Conservation (phyloP, 176 grass and related monocot genomes). For the Oryza officinalis region DNA sequence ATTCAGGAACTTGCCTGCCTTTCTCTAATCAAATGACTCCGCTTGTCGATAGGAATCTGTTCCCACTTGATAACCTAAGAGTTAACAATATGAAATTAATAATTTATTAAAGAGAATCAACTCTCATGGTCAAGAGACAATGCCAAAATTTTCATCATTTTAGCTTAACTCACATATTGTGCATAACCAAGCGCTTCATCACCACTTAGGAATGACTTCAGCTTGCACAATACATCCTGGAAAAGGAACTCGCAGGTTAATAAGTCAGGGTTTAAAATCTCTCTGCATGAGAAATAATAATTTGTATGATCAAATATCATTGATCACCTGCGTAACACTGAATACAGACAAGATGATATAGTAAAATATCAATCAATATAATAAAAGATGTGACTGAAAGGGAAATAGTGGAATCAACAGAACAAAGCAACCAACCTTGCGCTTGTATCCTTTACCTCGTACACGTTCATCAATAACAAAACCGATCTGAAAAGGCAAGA, state of each 20-base stretch:
- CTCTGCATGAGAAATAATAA: conserved; percentile 1
- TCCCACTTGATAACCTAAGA: conserved; percentile 96
- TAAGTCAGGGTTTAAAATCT: conserved; percentile 16
- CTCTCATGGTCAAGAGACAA: not conserved
- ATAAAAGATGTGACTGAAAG: conserved; percentile 9
- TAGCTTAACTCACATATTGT: conserved; percentile 71
- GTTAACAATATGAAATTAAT: conserved; percentile 5
- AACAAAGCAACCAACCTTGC: conserved; percentile 56
- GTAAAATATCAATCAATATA: conserved; percentile 1
- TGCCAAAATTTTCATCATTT: not conserved
- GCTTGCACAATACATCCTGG: conserved; percentile 77
- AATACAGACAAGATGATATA: conserved; percentile 7
- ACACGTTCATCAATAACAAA: conserved; percentile 95
- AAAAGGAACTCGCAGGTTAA: conserved; percentile 31
- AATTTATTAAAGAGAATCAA: conserved; percentile 5
- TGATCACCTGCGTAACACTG: not conserved
- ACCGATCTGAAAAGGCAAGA: conserved; percentile 56
- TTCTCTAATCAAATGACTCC: conserved; percentile 80
- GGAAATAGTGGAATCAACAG: not conserved
- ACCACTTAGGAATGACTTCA: conserved; percentile 74
- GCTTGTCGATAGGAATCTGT: conserved; percentile 79
- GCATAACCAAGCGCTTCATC: conserved; percentile 75
- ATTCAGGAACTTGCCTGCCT: conserved; percentile 61
- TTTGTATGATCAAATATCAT: conserved; percentile 16
- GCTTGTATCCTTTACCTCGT: conserved; percentile 77